Conservation (phyloP, 305 asterid species). For the Rubia peregrina region DNA sequence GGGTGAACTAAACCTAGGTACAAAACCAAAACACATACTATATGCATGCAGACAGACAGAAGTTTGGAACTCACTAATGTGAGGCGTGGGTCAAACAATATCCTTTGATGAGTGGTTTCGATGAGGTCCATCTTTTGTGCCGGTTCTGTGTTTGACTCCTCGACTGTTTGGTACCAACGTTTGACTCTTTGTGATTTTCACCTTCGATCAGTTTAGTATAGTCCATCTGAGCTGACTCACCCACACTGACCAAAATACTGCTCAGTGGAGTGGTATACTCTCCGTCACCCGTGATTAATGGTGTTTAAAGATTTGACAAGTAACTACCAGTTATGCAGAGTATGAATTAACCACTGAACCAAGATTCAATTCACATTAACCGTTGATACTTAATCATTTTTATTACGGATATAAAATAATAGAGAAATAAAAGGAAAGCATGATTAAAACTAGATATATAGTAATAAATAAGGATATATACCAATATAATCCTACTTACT, state of each 20-base stretch:
- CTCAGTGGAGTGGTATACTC: background rate
- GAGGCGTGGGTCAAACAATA: background rate
- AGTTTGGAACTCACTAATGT: conserved; percentile 25
- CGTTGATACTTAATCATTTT: no score
- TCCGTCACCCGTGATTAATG: conserved; percentile 1
- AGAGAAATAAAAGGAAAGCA: no score
- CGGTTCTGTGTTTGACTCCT: conserved; percentile 10
- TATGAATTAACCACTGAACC: no score
- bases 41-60: conserved; percentile 11
- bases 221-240: background rate
- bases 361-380: no score
- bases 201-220: no score
- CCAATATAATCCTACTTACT: no score
- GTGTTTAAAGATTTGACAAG: background rate
- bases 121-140: background rate
- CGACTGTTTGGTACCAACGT: conserved; percentile 18
- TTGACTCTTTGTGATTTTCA: conserved; percentile 1
- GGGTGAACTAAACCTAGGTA: conserved; percentile 52
- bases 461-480: no score
- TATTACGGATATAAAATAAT: no score
- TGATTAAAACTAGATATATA: no score
- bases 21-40: conserved; percentile 1
- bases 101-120: background rate
- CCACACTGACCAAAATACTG: background rate
- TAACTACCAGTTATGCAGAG: no score